Conservation (phyloP, 768 basidiomycete species). For the Tubosaeta sp. region DNA sequence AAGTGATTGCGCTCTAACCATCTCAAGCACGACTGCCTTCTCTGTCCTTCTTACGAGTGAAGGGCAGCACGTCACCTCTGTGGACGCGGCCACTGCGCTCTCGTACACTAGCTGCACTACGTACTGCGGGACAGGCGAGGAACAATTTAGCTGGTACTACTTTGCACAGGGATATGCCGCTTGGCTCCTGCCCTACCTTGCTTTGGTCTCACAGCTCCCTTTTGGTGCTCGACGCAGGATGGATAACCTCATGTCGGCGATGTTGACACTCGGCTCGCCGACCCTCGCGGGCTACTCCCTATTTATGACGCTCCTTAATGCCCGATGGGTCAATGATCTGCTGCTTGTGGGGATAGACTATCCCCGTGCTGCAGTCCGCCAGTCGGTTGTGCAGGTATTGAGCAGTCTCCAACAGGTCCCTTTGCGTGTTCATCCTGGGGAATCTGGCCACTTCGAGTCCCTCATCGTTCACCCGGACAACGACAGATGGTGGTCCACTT, state of each 20-base stretch:
- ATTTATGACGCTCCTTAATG: not conserved
- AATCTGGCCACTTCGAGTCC: conserved; percentile 15
- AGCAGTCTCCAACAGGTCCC: conserved; percentile 35
- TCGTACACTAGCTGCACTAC: conserved; percentile 4
- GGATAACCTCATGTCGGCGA: conserved; percentile 40
- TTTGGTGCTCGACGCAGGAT: conserved; percentile 38
- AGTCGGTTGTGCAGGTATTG: conserved; percentile 29
- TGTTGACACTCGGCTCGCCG: conserved; percentile 44
- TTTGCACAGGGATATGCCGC: conserved; percentile 36
- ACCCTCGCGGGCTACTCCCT: conserved; percentile 42
- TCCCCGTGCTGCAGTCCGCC: not conserved
- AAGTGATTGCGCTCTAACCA: conserved; percentile 4
- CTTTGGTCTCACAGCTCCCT: conserved; percentile 48
- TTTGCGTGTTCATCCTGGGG: conserved; percentile 22
- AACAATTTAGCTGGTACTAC: conserved; percentile 14
- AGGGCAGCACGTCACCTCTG: not conserved
- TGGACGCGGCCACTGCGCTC: conserved; percentile 6
- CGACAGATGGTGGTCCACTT: conserved; percentile 40
- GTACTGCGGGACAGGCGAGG: conserved; percentile 12
- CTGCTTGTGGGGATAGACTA: not conserved
- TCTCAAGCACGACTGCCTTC: conserved; percentile 8
- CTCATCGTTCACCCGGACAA: conserved; percentile 40
- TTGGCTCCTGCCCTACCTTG: conserved; percentile 48
- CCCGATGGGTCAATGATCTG: conserved; percentile 13
- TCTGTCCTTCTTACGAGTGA: conserved; percentile 11